phyloP scores from a whole-genome alignment of 331 rosid genomes.

The Cydonia oblonga region DNA sequence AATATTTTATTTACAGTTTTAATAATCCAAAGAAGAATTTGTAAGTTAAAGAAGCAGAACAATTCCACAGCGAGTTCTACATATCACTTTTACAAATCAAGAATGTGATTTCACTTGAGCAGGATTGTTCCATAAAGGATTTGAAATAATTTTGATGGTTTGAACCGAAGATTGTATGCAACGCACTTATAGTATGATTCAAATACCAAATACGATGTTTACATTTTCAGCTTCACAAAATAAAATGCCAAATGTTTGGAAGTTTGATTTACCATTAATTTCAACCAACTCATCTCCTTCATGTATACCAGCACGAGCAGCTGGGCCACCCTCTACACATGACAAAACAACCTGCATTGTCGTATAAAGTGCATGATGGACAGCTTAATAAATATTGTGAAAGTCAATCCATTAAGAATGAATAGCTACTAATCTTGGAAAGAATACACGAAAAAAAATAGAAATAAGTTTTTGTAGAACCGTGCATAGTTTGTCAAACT shows the following conservation, averaged over 20 bases:
- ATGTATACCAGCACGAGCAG: slow-evolving; percentile 89
- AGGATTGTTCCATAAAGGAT: background rate
- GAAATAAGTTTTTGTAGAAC: background rate
- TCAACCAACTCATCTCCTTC: slow-evolving; percentile 91
- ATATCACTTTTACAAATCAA: background rate
- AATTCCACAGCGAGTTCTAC: background rate
- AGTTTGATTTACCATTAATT: slow-evolving; percentile 50
- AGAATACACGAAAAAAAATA: background rate
- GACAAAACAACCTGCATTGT: slow-evolving; percentile 77
- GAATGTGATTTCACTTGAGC: background rate
- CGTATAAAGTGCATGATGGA: background rate
- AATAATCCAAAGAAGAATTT: background rate
- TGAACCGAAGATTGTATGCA: background rate
- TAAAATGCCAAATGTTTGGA: slow-evolving; percentile 1
- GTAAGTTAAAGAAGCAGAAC: background rate
- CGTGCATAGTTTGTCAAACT: background rate
- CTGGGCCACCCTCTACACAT: slow-evolving; percentile 76
- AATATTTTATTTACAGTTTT: background rate
- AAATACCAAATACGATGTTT: background rate
- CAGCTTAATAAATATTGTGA: background rate
- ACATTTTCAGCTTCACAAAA: background rate
- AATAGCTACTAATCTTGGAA: background rate
- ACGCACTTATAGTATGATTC: background rate
- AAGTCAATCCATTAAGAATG: background rate
- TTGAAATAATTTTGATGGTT: background rate